Base-by-base conservation (phyloP, 495 filamentous ascomycete species). In the Lasiosphaeris hirsuta region DNA sequence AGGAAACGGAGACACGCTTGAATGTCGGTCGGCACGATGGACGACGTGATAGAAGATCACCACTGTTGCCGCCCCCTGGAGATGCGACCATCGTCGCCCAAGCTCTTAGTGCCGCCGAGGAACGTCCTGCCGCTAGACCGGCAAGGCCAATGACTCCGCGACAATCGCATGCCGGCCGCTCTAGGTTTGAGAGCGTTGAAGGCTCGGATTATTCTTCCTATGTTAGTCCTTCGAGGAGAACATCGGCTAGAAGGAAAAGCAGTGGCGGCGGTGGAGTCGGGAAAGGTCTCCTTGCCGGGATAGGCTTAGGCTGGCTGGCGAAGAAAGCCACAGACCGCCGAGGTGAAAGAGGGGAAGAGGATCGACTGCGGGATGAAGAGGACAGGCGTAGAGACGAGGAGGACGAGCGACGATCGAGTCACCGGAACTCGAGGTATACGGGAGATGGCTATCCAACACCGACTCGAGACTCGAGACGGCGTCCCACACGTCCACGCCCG, bases 251-350 rank as follows among this genome's bases (percentile, higher is more conserved):
- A 68, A 68, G 56, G 15, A 52, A 45, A 44, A 66, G 48, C 23
- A 62, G 50, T 19, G 52, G 60, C 6, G 51, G 61, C 39, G 76
- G 78, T 15, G 77, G 74, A 3, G 63, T 82, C 4, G 78, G 80
- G 17, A 84, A 91, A 64, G 85, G 85, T 0, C 59, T 94, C 10
- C 67, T 82, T 30, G 81, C 86, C 35, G 84, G 83, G 2, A 73
- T 90, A 5, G 91, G 91, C 10, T 81, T 75, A 74, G 87, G 66
- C 71, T 90, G 61, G 69, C 82, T 72, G 69, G 85, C 69, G 6
- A 88, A 85, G 66, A 77, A 85, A 62, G 84, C 86, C 63, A 84
- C 79, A 37, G 81, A 82, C 45, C 75, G 81, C 10, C 81, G 78
- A 59, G 81, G 83, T 13, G 75, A 78, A 45, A 84, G 23, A 30